phyloP scores from a whole-genome alignment of 73 alveolate genomes.

The Durusdinium trenchii region DNA sequence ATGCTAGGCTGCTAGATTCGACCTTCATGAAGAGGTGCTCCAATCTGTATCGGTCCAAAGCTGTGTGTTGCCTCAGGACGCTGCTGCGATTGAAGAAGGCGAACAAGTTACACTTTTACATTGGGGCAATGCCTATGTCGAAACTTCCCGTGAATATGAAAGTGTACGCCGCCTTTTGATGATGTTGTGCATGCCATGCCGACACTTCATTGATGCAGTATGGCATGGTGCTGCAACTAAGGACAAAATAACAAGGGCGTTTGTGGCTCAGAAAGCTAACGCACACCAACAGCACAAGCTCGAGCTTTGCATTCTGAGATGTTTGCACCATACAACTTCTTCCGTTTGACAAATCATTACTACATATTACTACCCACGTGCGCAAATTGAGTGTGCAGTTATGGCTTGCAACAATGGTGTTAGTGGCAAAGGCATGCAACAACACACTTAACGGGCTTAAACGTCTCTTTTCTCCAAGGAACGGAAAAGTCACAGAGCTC shows the following conservation, averaged over 20 bases:
- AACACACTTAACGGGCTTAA: neutral
- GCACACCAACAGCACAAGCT: too few relatives aligned
- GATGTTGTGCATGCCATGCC: too few relatives aligned
- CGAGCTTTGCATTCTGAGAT: too few relatives aligned
- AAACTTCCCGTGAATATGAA: neutral
- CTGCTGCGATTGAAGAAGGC: conserved; percentile 62
- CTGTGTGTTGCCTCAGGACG: neutral
- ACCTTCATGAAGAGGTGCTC: too few relatives aligned
- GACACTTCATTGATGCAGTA: too few relatives aligned
- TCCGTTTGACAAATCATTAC: neutral
- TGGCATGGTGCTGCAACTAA: neutral
- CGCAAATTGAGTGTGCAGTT: too few relatives aligned
- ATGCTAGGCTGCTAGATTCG: too few relatives aligned
- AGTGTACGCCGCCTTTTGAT: too few relatives aligned
- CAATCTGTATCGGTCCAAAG: too few relatives aligned
- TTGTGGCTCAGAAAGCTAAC: neutral
- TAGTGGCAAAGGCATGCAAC: neutral
- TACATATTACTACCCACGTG: neutral
- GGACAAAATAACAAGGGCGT: conserved; percentile 32
- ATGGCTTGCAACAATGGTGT: neutral
- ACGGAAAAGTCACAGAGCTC: conserved; percentile 63
- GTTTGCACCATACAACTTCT: neutral
- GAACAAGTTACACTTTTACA: conserved; percentile 78
- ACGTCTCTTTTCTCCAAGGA: neutral
- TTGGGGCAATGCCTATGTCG: conserved; percentile 82